phyloP scores from a whole-genome alignment of 2,329 filamentous ascomycete genomes.

The Fusarium tuaranense region DNA sequence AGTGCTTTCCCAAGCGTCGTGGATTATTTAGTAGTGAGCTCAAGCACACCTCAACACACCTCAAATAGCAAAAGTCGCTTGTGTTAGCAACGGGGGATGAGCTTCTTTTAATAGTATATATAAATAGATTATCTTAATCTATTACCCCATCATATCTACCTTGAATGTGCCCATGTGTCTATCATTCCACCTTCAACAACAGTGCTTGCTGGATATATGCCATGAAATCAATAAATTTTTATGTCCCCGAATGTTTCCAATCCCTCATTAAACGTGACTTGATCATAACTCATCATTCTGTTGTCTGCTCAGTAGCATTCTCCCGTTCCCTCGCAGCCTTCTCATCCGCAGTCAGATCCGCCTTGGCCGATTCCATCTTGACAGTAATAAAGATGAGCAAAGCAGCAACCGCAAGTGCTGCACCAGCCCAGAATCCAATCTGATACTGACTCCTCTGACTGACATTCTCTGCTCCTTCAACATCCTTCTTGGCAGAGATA shows the following conservation, averaged over 20 bases:
- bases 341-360: constrained; percentile 69
- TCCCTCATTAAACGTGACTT: not conserved
- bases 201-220: not conserved
- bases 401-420: constrained; percentile 64
- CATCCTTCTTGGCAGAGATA: constrained; percentile 59
- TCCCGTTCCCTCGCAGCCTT: constrained; percentile 49
- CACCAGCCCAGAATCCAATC: constrained; percentile 75
- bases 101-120: not conserved
- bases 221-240: not conserved
- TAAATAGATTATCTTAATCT: not conserved
- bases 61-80: not conserved
- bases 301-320: not conserved
- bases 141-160: not conserved
- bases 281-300: not conserved
- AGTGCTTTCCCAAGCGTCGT: not conserved
- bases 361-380: constrained; percentile 64
- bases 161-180: not conserved
- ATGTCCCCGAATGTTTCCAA: not conserved
- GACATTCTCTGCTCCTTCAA: constrained; percentile 42
- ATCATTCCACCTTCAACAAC: not conserved
- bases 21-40: not conserved
- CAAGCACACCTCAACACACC: not conserved
- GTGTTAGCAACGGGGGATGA: not conserved
- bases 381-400: constrained; percentile 68
- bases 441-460: constrained; percentile 68